Conservation (phyloP, 1,139 yeast genomes). For the Blastobotrys proliferans region DNA sequence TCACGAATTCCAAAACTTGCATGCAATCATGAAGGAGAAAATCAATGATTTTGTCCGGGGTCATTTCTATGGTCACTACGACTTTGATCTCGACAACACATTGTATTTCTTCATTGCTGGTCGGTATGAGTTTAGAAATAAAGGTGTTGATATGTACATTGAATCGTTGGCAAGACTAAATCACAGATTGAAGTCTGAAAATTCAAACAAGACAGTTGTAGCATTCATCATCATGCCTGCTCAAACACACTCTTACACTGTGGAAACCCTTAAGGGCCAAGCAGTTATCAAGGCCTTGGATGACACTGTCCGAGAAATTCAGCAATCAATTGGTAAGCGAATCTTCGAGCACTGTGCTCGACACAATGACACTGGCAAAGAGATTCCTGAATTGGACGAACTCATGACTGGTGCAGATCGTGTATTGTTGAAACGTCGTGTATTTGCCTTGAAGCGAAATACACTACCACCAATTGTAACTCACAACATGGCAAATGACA, state of each 20-base stretch:
- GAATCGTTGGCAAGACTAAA: constrained; percentile 91
- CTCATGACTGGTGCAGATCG: constrained; percentile 84
- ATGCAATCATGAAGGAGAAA: constrained; percentile 85
- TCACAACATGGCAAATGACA: constrained; percentile 95
- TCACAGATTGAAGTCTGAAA: constrained; percentile 74
- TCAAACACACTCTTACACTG: constrained; percentile 86
- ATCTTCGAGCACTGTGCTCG: constrained; percentile 88
- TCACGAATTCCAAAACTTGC: constrained; percentile 96
- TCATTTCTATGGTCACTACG: constrained; percentile 94
- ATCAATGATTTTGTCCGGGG: constrained; percentile 94
- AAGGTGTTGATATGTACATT: constrained; percentile 93
- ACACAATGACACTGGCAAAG: constrained; percentile 60
- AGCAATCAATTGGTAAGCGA: constrained; percentile 80
- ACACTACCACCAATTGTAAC: constrained; percentile 93
- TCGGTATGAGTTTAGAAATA: constrained; percentile 92
- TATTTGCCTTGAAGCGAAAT: constrained; percentile 85
- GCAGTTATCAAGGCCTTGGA: constrained; percentile 92
- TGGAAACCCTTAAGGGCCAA: constrained; percentile 93
- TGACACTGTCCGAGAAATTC: constrained; percentile 84
- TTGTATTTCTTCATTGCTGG: constrained; percentile 95
- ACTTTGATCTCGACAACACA: constrained; percentile 91
- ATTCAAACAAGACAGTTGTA: constrained; percentile 87
- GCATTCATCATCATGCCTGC: constrained; percentile 99
- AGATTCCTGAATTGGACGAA: constrained; percentile 67
- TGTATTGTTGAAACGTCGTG: constrained; percentile 85